A percentile compares a stretch with the other conserved stretches of the same genome.
Evolutionary conservation across 345 rosid species (phyloP).

Genomic region (Syzygium aromaticum): DNA sequence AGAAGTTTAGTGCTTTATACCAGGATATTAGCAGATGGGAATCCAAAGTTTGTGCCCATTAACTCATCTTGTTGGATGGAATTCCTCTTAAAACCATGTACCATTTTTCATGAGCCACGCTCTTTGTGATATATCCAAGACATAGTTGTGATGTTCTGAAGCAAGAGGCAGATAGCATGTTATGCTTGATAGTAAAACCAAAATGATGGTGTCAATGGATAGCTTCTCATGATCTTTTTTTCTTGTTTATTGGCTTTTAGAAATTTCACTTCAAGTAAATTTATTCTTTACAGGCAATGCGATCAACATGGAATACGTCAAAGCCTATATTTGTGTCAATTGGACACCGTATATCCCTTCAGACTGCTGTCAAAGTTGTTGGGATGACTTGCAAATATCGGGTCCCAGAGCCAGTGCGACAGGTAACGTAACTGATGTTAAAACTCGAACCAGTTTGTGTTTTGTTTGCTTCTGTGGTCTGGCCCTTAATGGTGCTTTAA

Average conservation of each 20-base stretch:
- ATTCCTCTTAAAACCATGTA: neutral
- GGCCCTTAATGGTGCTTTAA: neutral
- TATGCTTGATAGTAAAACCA: neutral
- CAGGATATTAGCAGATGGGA: neutral
- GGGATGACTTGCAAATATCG: conserved; percentile 69
- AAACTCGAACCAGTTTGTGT: neutral
- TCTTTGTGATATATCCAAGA: neutral
- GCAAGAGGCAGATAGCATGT: neutral
- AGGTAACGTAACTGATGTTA: conserved; percentile 26
- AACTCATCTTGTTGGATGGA: neutral
- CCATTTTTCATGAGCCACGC: neutral
- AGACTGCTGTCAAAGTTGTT: conserved; percentile 47
- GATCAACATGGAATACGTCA: conserved; percentile 38
- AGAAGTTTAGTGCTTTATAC: neutral
- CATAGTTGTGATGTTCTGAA: neutral
- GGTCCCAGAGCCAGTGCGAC: conserved; percentile 86
- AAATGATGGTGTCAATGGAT: neutral
- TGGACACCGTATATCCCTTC: conserved; percentile 78
- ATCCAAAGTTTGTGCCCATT: neutral
- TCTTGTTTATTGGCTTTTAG: neutral
- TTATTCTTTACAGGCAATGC: conserved; percentile 42
- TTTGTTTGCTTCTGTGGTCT: neutral
- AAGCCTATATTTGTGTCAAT: conserved; percentile 75
- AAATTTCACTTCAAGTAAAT: neutral
- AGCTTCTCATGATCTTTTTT: neutral